A percentile compares a stretch with the other conserved stretches of the same genome.
phyloP scores from a whole-genome alignment of 2,329 filamentous ascomycete genomes.

The Botrytis galanthina region DNA sequence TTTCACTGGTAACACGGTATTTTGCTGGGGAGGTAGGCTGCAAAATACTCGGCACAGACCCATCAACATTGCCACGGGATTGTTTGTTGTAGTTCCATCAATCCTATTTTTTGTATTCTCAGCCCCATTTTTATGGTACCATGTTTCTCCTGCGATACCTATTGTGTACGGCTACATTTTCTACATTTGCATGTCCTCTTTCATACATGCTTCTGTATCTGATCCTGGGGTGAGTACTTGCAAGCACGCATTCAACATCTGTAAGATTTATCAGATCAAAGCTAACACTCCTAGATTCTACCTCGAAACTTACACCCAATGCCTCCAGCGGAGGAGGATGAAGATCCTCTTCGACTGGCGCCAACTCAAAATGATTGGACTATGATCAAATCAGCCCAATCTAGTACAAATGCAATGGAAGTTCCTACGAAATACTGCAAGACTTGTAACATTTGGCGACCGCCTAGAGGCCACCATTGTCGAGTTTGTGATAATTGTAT shows the following conservation, averaged over 20 bases:
- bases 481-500: slow-evolving; percentile 96
- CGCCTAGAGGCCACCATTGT: slow-evolving; percentile 92
- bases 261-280: slow-evolving; percentile 1
- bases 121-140: slow-evolving; percentile 78
- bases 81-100: slow-evolving; percentile 75
- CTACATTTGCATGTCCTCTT: slow-evolving; percentile 87
- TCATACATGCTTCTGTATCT: slow-evolving; percentile 85
- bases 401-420: slow-evolving; percentile 83
- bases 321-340: slow-evolving; percentile 69
- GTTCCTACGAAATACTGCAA: slow-evolving; percentile 98
- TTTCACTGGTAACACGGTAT: slow-evolving; percentile 89
- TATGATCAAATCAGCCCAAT: slow-evolving; percentile 76
- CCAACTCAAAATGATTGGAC: slow-evolving; percentile 93
- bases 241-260: slow-evolving; percentile 7
- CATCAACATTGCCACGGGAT: slow-evolving; percentile 82
- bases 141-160: slow-evolving; percentile 83
- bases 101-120: slow-evolving; percentile 83
- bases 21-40: slow-evolving; percentile 79
- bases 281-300: slow-evolving; percentile 64
- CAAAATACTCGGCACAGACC: slow-evolving; percentile 87
- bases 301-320: slow-evolving; percentile 90
- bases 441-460: slow-evolving; percentile 96
- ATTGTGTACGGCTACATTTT: slow-evolving; percentile 90
- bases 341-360: slow-evolving; percentile 77
- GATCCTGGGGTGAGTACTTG: slow-evolving; percentile 78